Evolutionary conservation across 768 basidiomycete species (phyloP).

Genomic region (Calvatia gigantea): DNA sequence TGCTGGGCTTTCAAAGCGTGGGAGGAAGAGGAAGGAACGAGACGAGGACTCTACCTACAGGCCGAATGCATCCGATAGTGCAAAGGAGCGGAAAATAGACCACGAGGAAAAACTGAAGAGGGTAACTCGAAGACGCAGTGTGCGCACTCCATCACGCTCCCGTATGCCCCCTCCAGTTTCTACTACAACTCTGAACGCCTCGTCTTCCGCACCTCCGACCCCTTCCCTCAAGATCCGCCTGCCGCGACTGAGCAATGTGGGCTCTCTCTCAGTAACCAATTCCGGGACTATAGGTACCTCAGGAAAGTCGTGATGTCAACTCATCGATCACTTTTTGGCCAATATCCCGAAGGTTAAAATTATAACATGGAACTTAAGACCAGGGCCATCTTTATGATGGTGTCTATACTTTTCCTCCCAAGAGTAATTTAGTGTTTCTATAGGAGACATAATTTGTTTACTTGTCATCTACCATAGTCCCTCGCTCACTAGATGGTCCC

Average conservation of each 20-base stretch:
- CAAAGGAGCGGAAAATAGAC: constrained; percentile 20
- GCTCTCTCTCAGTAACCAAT: constrained; percentile 19
- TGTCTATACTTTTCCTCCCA: neutral
- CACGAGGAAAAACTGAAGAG: constrained; percentile 21
- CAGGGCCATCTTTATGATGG: neutral
- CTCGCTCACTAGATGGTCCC: constrained; percentile 3
- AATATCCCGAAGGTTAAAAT: neutral
- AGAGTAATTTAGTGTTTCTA: constrained; percentile 7
- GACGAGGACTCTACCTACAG: constrained; percentile 31
- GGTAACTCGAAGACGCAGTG: constrained; percentile 22
- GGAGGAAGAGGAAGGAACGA: constrained; percentile 40
- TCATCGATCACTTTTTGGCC: neutral
- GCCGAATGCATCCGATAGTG: constrained; percentile 3
- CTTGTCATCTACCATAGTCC: constrained; percentile 9
- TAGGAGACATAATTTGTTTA: constrained; percentile 10
- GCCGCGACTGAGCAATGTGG: constrained; percentile 37
- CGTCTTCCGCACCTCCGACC: constrained; percentile 24
- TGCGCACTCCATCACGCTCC: constrained; percentile 29
- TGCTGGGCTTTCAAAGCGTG: constrained; percentile 26
- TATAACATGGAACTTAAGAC: neutral
- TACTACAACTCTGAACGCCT: constrained; percentile 21
- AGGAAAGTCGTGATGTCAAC: constrained; percentile 19
- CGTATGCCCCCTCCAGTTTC: constrained; percentile 12
- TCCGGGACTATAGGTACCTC: constrained; percentile 22
- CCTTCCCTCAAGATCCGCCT: constrained; percentile 57